Base-by-base conservation (phyloP, 2,329 filamentous ascomycete genomes). In the Alternaria sp. region DNA sequence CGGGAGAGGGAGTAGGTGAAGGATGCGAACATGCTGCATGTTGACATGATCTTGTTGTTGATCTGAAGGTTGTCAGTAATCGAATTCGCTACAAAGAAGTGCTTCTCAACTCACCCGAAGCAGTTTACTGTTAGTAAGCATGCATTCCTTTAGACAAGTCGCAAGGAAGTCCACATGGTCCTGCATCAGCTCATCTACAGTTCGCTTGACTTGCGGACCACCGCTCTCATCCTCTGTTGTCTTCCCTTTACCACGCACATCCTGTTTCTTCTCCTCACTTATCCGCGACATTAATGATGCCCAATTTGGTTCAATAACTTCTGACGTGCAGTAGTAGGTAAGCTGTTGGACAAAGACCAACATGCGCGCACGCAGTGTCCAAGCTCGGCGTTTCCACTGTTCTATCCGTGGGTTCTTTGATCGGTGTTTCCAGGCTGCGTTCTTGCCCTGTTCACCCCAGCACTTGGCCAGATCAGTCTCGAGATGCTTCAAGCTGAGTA, bases 231-330 rank as follows among this genome's bases (percentile, higher is more conserved):
- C 41, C 71, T 68, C 70, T 14, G 51, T 64, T 32, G 55, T 60
- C 41, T 59, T 69, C 76, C 59, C 78, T 74, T 64, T 76, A 76
- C 12, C 83, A 81, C 57, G 87, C 5, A 40, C 54, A 5, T 73
- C 86, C 62, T 85, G 85, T 10, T 83, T 82, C 9, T 87, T 82
- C 8, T 85, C 84, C 41, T 79, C 74, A 12, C 90, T 90, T 6
- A 98, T 85, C 32, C 92, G 86, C n/a, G 90, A 88, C 93, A 97
- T 97, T 63, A 99, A 88, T 49, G 89, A 91, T 67, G 93, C 89
- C 95, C 95, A 99, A 78, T 98, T 98, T 3, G 94, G 95, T 79
- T 99, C 95, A 56, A 99, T 96, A 55, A 99, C 95, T 79, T 99
- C 95, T 1, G 93, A 89, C 0, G 95, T 98, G 80, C 93, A 98